These are phyloP conservation scores for Lathyrus oleraceus DNA, from an alignment of 306 rosid genomes.

Conservation along the genomic window DNA sequence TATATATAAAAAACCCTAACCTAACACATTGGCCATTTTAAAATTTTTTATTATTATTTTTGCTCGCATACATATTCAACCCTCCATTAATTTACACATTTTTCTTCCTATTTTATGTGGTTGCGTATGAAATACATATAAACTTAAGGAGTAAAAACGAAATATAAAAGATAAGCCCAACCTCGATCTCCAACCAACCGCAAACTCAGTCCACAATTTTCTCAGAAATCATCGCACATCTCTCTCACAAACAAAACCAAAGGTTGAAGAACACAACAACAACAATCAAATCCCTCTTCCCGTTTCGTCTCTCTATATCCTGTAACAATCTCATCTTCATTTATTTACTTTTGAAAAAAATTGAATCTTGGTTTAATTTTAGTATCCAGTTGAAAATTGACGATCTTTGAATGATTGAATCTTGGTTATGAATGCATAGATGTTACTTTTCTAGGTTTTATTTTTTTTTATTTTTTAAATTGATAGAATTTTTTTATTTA, in stretches of 20 bases:
- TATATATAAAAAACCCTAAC: no score
- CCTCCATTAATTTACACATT: no score
- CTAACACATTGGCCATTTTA: no score
- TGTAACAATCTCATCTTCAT: conserved; percentile 17
- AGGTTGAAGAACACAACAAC: neutral
- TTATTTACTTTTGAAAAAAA: neutral
- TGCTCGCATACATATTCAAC: no score
- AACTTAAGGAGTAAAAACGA: neutral
- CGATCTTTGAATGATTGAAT: neutral
- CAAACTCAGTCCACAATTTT: conserved; percentile 28
- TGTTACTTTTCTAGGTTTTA: neutral
- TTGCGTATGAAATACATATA: neutral
- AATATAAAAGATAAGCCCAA: conserved; percentile 31
- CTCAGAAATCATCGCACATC: conserved; percentile 28
- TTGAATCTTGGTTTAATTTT: conserved; percentile 24
- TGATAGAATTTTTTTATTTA: neutral
- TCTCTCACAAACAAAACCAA: neutral
- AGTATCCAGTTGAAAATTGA: neutral
- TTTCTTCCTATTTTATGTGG: neutral
- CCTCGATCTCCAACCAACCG: conserved; percentile 8
- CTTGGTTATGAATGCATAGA: neutral
- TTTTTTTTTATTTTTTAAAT: conserved; percentile 29
- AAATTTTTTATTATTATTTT: no score
- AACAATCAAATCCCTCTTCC: neutral
- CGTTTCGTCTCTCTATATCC: conserved; percentile 19